Evolutionary conservation across 1,284 basidiomycete species (phyloP).

Genomic region (Coniferiporia weirii): DNA sequence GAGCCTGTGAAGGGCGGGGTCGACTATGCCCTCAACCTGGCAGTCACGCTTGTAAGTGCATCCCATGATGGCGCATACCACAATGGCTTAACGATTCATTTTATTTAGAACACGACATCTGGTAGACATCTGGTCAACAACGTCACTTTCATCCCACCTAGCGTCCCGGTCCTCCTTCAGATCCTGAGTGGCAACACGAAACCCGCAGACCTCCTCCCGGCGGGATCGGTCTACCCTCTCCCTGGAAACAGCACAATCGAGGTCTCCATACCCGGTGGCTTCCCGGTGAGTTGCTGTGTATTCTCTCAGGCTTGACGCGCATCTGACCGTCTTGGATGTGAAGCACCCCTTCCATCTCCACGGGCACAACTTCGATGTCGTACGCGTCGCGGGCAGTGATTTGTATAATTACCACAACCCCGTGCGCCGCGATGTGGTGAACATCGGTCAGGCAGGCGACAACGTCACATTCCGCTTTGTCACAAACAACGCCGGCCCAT

Average conservation of each 20-base stretch:
- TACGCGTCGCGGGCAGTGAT: constrained; percentile 25
- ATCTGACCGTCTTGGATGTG: not conserved
- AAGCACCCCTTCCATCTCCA: constrained; percentile 31
- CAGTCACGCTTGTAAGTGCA: constrained; percentile 17
- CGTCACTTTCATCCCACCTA: constrained; percentile 23
- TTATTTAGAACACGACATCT: not conserved
- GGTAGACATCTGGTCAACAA: constrained; percentile 19
- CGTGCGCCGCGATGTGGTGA: constrained; percentile 31
- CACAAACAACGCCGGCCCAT: constrained; percentile 37
- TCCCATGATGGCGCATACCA: not conserved
- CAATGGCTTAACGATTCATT: not conserved
- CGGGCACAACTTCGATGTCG: constrained; percentile 29
- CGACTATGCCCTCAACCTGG: constrained; percentile 26
- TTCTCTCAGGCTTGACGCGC: constrained; percentile 1
- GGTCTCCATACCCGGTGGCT: constrained; percentile 22
- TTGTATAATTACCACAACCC: constrained; percentile 28
- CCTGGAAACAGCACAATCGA: constrained; percentile 24
- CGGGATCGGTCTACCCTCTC: constrained; percentile 23
- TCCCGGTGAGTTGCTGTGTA: constrained; percentile 14
- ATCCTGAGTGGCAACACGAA: constrained; percentile 24
- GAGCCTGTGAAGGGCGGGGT: constrained; percentile 25
- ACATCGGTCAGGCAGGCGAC: constrained; percentile 23
- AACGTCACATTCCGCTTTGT: constrained; percentile 33
- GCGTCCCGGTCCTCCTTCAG: constrained; percentile 28
- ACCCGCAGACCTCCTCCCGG: constrained; percentile 22